Conservation (phyloP, 768 basidiomycete genomes). For the Mycena epipterygia region DNA sequence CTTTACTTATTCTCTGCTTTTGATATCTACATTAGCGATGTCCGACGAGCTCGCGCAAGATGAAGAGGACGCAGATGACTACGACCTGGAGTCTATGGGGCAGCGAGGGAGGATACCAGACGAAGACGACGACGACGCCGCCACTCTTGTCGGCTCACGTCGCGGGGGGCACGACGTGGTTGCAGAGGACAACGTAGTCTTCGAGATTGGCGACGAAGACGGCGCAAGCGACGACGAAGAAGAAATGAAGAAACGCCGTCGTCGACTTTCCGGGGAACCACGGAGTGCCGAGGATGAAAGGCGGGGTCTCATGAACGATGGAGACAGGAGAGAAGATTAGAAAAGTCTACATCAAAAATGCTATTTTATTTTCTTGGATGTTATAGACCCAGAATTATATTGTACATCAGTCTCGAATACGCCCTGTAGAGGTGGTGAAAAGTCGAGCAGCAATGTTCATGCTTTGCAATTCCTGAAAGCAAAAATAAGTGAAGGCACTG, state of each 20-base stretch:
- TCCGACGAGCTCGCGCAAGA: conserved; percentile 97
- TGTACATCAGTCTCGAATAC: conserved; percentile 72
- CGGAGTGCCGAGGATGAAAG: conserved; percentile 69
- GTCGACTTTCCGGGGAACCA: conserved; percentile 61
- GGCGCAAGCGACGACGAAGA: conserved; percentile 75
- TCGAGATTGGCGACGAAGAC: conserved; percentile 92
- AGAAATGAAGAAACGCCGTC: conserved; percentile 66
- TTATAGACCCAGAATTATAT: conserved; percentile 26
- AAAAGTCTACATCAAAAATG: conserved; percentile 25
- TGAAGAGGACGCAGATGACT: conserved; percentile 94
- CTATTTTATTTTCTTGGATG: conserved; percentile 33
- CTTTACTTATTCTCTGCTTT: conserved; percentile 40
- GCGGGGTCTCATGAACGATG: conserved; percentile 70
- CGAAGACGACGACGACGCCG: conserved; percentile 78
- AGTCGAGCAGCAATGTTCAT: conserved; percentile 95
- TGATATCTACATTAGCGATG: conserved; percentile 84
- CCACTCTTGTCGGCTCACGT: conserved; percentile 77
- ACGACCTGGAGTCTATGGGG: conserved; percentile 85
- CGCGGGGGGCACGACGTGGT: conserved; percentile 62
- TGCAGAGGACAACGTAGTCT: conserved; percentile 82
- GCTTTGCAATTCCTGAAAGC: conserved; percentile 85
- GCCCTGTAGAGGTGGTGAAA: conserved; percentile 89
- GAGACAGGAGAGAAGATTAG: conserved; percentile 31
- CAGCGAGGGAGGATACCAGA: conserved; percentile 63
- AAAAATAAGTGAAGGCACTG: neutral